Evolutionary conservation across 371 early-diverging fungal species (phyloP).

Genomic region (Choanephora cucurbitarum): DNA sequence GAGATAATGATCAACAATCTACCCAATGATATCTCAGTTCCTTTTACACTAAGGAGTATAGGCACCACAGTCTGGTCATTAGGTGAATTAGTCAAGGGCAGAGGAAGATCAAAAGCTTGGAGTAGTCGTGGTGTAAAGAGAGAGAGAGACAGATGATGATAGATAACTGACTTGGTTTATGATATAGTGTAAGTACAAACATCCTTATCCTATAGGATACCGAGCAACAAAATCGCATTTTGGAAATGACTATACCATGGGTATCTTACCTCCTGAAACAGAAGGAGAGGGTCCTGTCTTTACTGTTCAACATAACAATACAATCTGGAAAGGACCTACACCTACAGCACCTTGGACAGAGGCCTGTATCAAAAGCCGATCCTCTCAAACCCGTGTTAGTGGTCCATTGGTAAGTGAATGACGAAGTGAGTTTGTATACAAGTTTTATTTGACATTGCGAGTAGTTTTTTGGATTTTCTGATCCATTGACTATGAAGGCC

Average conservation of each 20-base stretch:
- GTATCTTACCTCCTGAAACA: constrained; percentile 36
- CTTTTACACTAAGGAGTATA: constrained; percentile 44
- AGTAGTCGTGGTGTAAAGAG: constrained; percentile 44
- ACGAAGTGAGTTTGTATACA: no score
- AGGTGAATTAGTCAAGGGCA: constrained; percentile 37
- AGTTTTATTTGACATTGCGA: not conserved
- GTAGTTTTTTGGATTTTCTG: constrained; percentile 54
- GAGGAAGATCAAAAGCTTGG: constrained; percentile 43
- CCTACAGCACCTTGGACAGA: constrained; percentile 65
- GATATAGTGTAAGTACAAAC: constrained; percentile 53
- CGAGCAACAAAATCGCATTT: constrained; percentile 57
- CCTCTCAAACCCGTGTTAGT: constrained; percentile 49
- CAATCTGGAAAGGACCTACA: constrained; percentile 45
- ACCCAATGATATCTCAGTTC: constrained; percentile 24
- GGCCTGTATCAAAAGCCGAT: constrained; percentile 50
- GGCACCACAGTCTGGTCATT: constrained; percentile 49
- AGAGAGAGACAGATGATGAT: not conserved
- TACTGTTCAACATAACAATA: constrained; percentile 36
- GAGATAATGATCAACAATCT: constrained; percentile 1
- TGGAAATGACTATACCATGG: constrained; percentile 57
- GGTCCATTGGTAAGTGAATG: constrained; percentile 46
- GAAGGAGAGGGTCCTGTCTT: constrained; percentile 46
- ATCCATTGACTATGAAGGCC: constrained; percentile 44
- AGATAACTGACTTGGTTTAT: no score
- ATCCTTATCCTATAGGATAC: constrained; percentile 61